Evolutionary conservation across 2,329 filamentous ascomycete species (phyloP), one percentile per base, ranked within the genome.

Genomic region (Exophiala viscosa): DNA sequence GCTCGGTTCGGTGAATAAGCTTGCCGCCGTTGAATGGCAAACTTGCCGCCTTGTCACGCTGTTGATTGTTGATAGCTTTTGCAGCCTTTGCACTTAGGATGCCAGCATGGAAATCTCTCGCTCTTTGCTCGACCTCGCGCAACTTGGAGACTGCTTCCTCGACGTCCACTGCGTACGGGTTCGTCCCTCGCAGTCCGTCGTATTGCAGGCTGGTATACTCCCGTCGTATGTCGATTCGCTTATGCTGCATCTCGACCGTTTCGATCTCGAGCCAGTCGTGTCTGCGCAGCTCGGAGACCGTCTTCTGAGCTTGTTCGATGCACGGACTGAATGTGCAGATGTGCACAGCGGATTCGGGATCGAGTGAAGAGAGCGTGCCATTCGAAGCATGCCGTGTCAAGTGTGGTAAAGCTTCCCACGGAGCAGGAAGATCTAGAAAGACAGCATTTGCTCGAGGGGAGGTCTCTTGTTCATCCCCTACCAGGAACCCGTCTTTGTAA

Each of bases 241-340:
- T 84, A 63, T 96, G 85, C 9, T 83, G 77, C 9, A 99, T 82
- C 70, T 96, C 93, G 1, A 95, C 88, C 88, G 96, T 96, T 62
- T 88, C 84, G 59, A 97, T 95, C 52, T 92, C 87, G 8, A 90
- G 80, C 93, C 93, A 99, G 48, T 89, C 90, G 5, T 90, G 75
- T 34, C 84, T 81, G 48, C 92, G 85, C 70, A 99, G 79, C 10
- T 83, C 82, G 9, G 88, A 86, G 48, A 96, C 85, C 0, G 93
- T 97, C 50, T 85, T 83, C 48, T 87, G 90, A 17, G 95, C 92
- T 73, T 99, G 93, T 71, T 99, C 93, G 60, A 99, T 95, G 70
- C 93, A 99, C 0, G 93, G 93, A 1, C 88, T 95, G 73, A 99
- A 99, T 0, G 90, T 95, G 74, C 93, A 99, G 49, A 99, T 80